Conservation (phyloP, 257 asterid genomes). For the Osmanthus fragrans region DNA sequence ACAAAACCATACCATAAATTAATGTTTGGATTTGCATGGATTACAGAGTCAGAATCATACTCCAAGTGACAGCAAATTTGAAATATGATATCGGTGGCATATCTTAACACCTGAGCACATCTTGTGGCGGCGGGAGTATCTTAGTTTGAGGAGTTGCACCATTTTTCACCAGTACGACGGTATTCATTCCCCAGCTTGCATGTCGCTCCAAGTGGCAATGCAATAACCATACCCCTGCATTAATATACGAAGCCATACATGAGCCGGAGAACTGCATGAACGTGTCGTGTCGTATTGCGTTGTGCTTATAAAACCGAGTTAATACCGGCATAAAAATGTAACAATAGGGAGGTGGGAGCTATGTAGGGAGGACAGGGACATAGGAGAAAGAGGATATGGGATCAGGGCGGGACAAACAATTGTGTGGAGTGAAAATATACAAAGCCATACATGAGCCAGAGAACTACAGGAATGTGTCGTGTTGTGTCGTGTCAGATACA, state of each 20-base stretch:
- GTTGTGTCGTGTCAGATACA: no score
- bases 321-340: no score
- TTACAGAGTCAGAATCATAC: background rate
- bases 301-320: no score
- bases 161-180: conserved; percentile 43
- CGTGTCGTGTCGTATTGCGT: no score
- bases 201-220: conserved; percentile 68
- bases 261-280: background rate
- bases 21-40: background rate
- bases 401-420: no score
- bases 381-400: no score
- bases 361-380: no score
- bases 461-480: no score
- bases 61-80: background rate
- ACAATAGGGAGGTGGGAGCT: no score
- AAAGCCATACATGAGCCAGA: background rate
- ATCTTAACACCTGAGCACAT: conserved; percentile 39
- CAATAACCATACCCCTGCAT: conserved; percentile 55
- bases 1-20: background rate
- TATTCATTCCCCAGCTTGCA: conserved; percentile 55
- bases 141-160: conserved; percentile 38
- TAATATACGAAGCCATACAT: background rate
- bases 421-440: background rate
- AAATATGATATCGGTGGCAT: background rate
- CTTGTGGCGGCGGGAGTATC: conserved; percentile 49